These are phyloP conservation scores for Luffa acutangula DNA, from an alignment of 306 rosid genomes.

Conservation along the genomic window DNA sequence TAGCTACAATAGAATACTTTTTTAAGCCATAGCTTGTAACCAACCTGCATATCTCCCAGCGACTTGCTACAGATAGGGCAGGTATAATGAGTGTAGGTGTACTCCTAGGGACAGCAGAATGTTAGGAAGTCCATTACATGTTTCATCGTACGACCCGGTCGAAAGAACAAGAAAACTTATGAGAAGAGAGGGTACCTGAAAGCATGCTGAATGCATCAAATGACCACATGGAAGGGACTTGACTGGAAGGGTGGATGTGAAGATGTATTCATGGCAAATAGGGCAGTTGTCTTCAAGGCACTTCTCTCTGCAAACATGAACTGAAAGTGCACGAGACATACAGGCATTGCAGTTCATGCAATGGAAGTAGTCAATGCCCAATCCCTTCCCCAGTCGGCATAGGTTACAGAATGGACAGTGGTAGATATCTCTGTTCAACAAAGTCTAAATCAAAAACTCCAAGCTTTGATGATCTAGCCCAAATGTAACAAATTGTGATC, in stretches of 20 bases:
- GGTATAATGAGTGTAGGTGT: conserved; percentile 60
- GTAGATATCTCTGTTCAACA: conserved; percentile 71
- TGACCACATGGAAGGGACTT: conserved; percentile 91
- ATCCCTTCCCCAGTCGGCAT: conserved; percentile 90
- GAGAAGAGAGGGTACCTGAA: conserved; percentile 40
- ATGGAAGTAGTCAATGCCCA: conserved; percentile 87
- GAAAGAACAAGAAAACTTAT: conserved; percentile 2
- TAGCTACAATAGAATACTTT: neutral
- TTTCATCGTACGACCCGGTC: neutral
- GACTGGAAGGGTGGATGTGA: conserved; percentile 68
- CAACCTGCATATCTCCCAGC: conserved; percentile 95
- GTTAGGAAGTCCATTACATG: conserved; percentile 9
- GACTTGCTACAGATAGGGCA: conserved; percentile 94
- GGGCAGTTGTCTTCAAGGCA: conserved; percentile 81
- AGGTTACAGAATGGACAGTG: conserved; percentile 95
- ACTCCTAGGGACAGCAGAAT: conserved; percentile 46
- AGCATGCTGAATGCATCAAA: conserved; percentile 83
- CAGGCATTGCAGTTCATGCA: conserved; percentile 99
- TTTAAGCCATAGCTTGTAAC: conserved; percentile 16
- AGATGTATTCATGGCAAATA: conserved; percentile 85
- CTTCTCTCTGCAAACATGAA: conserved; percentile 78
- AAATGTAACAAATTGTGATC: neutral
- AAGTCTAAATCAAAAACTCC: conserved; percentile 15
- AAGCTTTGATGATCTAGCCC: neutral
- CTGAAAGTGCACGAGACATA: conserved; percentile 58